These are phyloP conservation scores for Herpotrichia juniperi DNA, from an alignment of 2,329 filamentous ascomycete genomes.

Conservation along the genomic window DNA sequence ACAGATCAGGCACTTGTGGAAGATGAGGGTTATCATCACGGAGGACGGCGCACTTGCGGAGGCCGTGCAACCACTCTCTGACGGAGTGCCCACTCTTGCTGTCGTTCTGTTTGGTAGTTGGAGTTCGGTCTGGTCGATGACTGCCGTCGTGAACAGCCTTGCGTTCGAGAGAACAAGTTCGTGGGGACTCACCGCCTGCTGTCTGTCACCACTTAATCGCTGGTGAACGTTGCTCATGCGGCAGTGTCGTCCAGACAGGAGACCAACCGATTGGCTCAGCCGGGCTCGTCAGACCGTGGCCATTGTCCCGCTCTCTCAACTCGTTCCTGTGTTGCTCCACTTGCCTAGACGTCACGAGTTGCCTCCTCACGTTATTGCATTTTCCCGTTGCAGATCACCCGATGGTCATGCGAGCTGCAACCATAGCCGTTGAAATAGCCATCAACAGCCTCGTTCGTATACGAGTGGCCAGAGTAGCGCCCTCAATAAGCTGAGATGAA, in stretches of 20 bases:
- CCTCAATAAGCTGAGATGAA: constrained; percentile 7
- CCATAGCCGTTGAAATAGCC: constrained; percentile 3
- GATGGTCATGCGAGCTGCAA: constrained; percentile 25
- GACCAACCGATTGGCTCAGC: constrained; percentile 29
- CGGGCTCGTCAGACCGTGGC: neutral
- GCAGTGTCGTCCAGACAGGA: constrained; percentile 18
- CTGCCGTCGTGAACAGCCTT: no score
- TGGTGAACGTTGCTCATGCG: constrained; percentile 25
- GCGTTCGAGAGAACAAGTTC: no score
- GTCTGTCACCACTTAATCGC: constrained; percentile 17
- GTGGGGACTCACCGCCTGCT: constrained; percentile 28
- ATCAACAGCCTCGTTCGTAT: constrained; percentile 2
- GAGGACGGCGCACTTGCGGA: no score
- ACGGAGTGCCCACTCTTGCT: no score
- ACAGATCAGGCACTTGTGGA: no score
- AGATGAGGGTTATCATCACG: no score
- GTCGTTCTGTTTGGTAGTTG: no score
- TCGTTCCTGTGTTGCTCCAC: neutral
- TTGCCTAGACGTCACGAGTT: neutral
- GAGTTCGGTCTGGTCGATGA: no score
- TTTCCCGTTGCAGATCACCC: neutral
- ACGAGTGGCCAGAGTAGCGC: constrained; percentile 5
- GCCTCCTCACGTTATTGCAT: neutral
- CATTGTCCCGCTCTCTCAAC: neutral
- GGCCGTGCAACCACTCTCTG: no score